A percentile compares a stretch with the other conserved stretches of the same genome.
These are phyloP conservation scores for Irpex lacteus DNA, from an alignment of 1,284 basidiomycete species.

Conservation along the genomic window DNA sequence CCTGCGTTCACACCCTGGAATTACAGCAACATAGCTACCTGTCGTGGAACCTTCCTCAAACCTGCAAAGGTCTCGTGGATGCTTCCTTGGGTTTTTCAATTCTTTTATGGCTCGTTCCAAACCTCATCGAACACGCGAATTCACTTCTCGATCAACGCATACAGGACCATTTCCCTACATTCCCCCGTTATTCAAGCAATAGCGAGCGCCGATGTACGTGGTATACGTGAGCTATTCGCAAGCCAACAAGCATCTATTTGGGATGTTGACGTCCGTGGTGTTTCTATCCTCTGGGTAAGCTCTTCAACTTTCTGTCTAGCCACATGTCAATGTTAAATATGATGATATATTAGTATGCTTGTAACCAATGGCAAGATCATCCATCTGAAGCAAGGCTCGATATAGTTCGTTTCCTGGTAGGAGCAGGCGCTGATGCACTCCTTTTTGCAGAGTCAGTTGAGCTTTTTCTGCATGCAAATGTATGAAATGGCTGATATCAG, in stretches of 20 bases:
- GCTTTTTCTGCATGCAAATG: not conserved
- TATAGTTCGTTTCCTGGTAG: not conserved
- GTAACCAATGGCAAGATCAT: not conserved
- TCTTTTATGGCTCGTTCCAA: not conserved
- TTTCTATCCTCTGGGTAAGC: not conserved
- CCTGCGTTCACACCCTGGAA: not conserved
- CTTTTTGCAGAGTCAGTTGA: not conserved
- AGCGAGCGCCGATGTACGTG: not conserved
- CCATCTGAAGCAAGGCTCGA: not conserved
- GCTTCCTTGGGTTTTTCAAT: not conserved
- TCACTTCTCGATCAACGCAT: not conserved
- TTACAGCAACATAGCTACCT: not conserved
- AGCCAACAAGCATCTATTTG: not conserved
- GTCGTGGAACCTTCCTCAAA: not conserved
- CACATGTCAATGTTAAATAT: too few relatives aligned
- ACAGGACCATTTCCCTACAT: too few relatives aligned
- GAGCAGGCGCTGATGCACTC: not conserved
- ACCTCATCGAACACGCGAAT: too few relatives aligned
- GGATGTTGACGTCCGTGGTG: not conserved
- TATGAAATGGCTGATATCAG: not conserved
- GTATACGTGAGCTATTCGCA: not conserved
- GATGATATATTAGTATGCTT: not conserved
- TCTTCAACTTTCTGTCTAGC: too few relatives aligned
- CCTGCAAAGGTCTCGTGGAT: not conserved
- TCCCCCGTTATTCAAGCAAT: too few relatives aligned